Base-by-base conservation (phyloP, 2,329 filamentous ascomycete genomes). In the Furcasterigmium furcatum region DNA sequence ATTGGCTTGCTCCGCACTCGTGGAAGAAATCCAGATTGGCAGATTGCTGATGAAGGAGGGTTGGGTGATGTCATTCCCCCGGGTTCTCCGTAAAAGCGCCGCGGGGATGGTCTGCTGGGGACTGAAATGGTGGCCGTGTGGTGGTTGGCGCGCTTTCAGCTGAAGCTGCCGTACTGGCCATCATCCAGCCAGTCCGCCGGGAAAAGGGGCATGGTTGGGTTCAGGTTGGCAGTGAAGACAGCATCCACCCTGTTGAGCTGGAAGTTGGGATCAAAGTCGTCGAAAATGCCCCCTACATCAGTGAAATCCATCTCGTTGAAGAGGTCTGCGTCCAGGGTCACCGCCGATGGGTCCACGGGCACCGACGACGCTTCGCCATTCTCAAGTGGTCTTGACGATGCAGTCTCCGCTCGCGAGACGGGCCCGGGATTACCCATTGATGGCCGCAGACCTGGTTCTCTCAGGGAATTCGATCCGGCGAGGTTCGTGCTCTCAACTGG, bases 261-360 rank as follows among this genome's bases (percentile, higher is more conserved):
- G 40, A 54, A 54, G 24, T 43, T 49, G 5, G 52, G 49, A 32
- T 52, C 52, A 41, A 54, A 54, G 38, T 52, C 51, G 13, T 50
- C 50, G 38, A 54, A 54, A 40, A 54, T 43, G 10, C 41, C 41
- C n/a, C 29, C 20, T 9, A 43, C 41, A 20, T 43, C 41, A 3
- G 41, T 27, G 16, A 43, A 43, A 16, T 43, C 41, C 41, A 43
- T 36, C 19, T 20, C 22, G 2, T 35, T 24, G n/a, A 43, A 36
- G 3, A 39, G 22, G 4, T 3, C 36, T 13, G 36, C 10, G 20
- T 39, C 36, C 4, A 39, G 4, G n/a, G 34, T 18, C 34, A 36
- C 6, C 9, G 7, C 16, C 8, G 34, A 14, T 3, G 34, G 34
- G 34, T 36, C 34, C 6, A 16, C n/a, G 16, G 16, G 12, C 9